These are phyloP conservation scores for Peronosclerospora sorghi DNA, from an alignment of 352 stramenopile species.

Conservation along the genomic window DNA sequence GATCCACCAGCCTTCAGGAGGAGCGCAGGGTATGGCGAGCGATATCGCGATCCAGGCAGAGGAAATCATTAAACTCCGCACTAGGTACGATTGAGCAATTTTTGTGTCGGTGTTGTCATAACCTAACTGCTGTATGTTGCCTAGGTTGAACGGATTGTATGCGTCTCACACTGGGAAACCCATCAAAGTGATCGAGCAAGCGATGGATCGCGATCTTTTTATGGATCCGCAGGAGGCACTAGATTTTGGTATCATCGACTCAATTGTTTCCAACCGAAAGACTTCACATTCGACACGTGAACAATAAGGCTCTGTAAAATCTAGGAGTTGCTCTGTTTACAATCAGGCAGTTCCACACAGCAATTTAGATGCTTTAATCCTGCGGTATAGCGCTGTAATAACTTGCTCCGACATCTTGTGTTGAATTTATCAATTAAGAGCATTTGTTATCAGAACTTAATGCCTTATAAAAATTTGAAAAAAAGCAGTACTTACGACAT, in stretches of 20 bases:
- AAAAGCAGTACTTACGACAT: constrained; percentile 1
- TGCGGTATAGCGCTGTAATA: not conserved
- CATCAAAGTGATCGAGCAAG: constrained; percentile 71
- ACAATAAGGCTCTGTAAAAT: constrained; percentile 1
- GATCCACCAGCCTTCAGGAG: constrained; percentile 96
- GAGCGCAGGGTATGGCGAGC: constrained; percentile 93
- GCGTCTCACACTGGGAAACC: constrained; percentile 62
- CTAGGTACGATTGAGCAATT: constrained; percentile 23
- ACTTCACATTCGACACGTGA: constrained; percentile 2
- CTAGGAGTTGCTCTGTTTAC: too few species aligned
- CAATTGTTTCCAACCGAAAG: constrained; percentile 59
- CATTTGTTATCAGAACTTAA: constrained; percentile 15
- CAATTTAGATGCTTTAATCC: too few species aligned
- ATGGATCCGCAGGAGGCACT: constrained; percentile 66
- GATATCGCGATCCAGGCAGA: constrained; percentile 98
- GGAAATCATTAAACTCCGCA: constrained; percentile 93
- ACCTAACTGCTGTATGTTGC: constrained; percentile 1
- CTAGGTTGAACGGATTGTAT: constrained; percentile 68
- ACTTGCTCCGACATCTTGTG: constrained; percentile 3
- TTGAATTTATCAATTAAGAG: constrained; percentile 16
- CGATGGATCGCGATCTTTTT: constrained; percentile 82
- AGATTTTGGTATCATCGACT: constrained; percentile 79
- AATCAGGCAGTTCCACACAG: too few species aligned
- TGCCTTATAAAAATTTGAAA: not conserved
- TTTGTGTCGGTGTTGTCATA: not conserved